Evolutionary conservation across 208 protist species (phyloP), one percentile per base, ranked within the genome.

Genomic region (Leishmania turanica): DNA sequence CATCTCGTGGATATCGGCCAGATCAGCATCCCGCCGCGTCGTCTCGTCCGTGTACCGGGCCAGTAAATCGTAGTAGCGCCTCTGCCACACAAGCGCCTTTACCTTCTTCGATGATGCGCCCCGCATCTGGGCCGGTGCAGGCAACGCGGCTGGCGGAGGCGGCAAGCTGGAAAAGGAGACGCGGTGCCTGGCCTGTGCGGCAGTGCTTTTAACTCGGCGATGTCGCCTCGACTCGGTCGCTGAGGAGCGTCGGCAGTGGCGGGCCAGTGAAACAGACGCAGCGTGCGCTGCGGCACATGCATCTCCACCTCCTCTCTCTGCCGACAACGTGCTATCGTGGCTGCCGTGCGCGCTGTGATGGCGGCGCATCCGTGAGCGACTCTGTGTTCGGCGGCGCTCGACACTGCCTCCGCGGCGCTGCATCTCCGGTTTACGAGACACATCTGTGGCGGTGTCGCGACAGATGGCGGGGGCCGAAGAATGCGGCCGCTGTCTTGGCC

Each of bases 1-100:
- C 34, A 93, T 53, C 13, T 86, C 75, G 62, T 89, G 87, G 49
- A 93, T 90, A 70, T 91, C 88, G 19, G 74, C 77, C 51, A 93
- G 71, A 71, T 93, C 87, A 0, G 79, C 60, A 24, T 88, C 86
- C 49, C 80, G 85, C 45, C 83, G 82, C 6, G 70, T 83, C 45
- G 78, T 75, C 47, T 84, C 78, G 40, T 85, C 75, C 40, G 79
- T 69, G 75, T 90, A 86, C 17, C 60, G 40, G 19, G 78, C 76
- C 60, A 88, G 84, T 31, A 93, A 79, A 7, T 85, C 83, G 34
- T 79, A 80, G 80, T 91, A 93, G 42, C 87, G 84, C 21, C 75
- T 72, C 74, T 83, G 83, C 89, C 85, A 91, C 49, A 47, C 37
- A 34, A 31, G 7, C 74, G 74, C 31, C 24, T 45, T 47, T 62